Base-by-base conservation (phyloP, 179 eudicot species). In the Beta macrorhiza region DNA sequence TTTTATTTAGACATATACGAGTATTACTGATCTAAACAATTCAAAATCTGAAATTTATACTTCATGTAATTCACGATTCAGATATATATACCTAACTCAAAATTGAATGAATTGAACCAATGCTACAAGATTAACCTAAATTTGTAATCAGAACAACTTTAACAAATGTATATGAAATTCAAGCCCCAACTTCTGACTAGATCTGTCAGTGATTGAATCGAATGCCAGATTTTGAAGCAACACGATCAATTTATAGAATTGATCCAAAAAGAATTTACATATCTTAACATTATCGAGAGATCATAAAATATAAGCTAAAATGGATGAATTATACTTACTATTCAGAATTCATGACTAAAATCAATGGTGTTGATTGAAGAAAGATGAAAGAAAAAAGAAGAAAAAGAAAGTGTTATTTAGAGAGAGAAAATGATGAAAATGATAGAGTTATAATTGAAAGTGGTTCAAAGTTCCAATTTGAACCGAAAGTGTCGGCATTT, bases 341-440 rank as follows among this genome's bases (percentile, higher is more conserved):
- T 84, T 90, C 92, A 52, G 89, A 86, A 82, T 88, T 90, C 92
- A 90, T 90, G 86, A 68, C 79, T 78, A 84, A 15, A 68, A 37
- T 53, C n/a, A 53, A 25, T 22, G 37, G 51, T 1, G 61, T 44
- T 67, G 74, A 70, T 17, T 70, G 32, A 67, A 32, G 1, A 5
- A 29, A 37, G 12, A 15, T 15, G n/a, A 9, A 11, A 64, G 14
- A 44, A 20, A n/a, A 1, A 70, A 2, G 0, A 5, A 49, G 47
- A 49, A 20, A 20, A 20, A 72, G 12, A 3, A n/a, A 2, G 3
- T 10, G 32, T 4, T 20, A 12, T 20, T 14, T 58, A 14, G 71
- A 80, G 68, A 72, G 61, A 37, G 45, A 72, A 45, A 49, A 32
- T 20, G 16, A 29, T 20, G 29, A 65, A 52, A 44, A 57, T n/a